Evolutionary conservation across 2,329 filamentous ascomycete species (phyloP), one percentile per base, ranked within the genome.

Genomic region (Ilyonectria sp.): DNA sequence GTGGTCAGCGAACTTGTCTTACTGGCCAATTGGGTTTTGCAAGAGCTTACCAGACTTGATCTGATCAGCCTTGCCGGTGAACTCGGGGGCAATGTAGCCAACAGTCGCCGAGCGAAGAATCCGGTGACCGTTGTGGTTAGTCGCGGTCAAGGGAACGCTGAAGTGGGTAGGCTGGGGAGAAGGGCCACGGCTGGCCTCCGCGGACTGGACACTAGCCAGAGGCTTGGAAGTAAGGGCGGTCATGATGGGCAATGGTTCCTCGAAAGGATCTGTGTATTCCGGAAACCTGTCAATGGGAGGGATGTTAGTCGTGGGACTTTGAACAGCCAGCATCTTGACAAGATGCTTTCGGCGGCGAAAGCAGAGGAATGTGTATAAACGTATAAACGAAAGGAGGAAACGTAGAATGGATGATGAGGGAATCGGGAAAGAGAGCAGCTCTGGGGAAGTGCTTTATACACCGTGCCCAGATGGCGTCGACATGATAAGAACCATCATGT

Each of bases 11-110:
- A 68, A 47, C 10, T 37, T 47, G 15, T 40, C 21, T 10, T 19
- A 33, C 10, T 23, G 31, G 10, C 26, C 17, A 46, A 17, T 33
- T 31, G 33, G 8, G 49, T 23, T 23, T n/a, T 15, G 11, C 19
- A 50, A 57, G 7, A 40, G 71, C 89, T 81, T 80, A 93, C 91
- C 91, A 78, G 91, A 85, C 79, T 93, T 89, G 91, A 97, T 97
- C 86, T 99, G 96, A 79, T 94, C 91, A 71, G 91, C 87, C 85
- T 97, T 98, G 79, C 95, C 96, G 80, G 94, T 91, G 79, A 99
- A 99, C 69, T 94, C 94, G 53, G 95, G 94, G 26, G 96, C 95
- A 71, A 97, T 92, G 84, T 99, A 99, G 77, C 96, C 96, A 43
- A 97, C 92, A 33, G 95, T 96, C 74, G 94, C 92, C 72, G 96